Base-by-base conservation (phyloP, 1,284 basidiomycete genomes). In the Cutaneotrichosporon dermatis region DNA sequence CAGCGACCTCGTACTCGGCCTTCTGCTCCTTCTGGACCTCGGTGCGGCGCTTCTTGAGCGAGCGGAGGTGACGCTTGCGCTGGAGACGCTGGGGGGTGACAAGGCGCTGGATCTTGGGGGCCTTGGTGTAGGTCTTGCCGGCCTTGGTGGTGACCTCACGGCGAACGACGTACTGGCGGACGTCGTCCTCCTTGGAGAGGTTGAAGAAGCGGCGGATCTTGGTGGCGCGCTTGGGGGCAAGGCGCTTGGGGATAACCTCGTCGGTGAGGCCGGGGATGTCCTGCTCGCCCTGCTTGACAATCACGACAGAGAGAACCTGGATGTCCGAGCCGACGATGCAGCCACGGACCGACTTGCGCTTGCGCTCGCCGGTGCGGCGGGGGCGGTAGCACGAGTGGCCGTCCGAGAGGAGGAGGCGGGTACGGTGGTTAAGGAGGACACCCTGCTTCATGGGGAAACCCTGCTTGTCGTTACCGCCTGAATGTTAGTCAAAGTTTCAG, bases 141-240 rank as follows among this genome's bases (percentile, higher is more conserved):
- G 95, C 93, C 87, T 96, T 97, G 79, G 88, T 87, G 81, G 82
- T 87, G 58, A 98, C 91, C 82, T 96, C 92, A 71, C 92, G 83
- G 73, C 66, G 65, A 71, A 97, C 87, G 71, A 98, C 92, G 79
- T 96, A 98, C 82, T 96, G 92, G 81, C 91, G 87, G 63, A 98
- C 94, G 81, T 98, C 95, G 76, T 98, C 95, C 76, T 95, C 90
- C 86, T 98, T 98, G 82, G 85, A 84, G 78, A 98, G 83, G 85
- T 96, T 97, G 87, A 98, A 99, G 87, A 98, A 97, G 78, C 83
- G 86, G 79, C 94, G 85, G 82, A 98, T 98, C 85, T 93, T 92
- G 64, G 89, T 90, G 64, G 90, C 90, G 69, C 92, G 82, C 88
- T 82, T 76, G 69, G 72, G 71, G 69, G 94, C 94, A 69, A 97